Percentiles rank a stretch among this genome's conserved stretches.
These are phyloP conservation scores for Mycosphaerella sp. DNA, from an alignment of 2,329 filamentous ascomycete species.

Conservation along the genomic window DNA sequence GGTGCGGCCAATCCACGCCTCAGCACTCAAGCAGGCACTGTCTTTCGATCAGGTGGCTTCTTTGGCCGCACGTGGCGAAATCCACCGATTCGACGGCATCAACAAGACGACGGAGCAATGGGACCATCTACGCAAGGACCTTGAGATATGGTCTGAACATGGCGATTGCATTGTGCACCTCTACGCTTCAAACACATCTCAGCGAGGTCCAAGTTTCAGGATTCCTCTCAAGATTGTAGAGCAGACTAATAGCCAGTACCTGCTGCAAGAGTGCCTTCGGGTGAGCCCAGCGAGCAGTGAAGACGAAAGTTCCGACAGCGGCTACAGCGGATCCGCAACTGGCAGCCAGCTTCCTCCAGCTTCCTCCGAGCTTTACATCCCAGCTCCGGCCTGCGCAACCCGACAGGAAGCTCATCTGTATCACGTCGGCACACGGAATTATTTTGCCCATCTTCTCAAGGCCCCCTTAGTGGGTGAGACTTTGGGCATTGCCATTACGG, in stretches of 20 bases:
- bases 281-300: conserved; percentile 18
- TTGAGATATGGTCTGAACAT: conserved; percentile 61
- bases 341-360: conserved; percentile 15
- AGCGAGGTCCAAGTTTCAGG: conserved; percentile 61
- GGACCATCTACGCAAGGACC: conserved; percentile 45
- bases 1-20: conserved; percentile 1
- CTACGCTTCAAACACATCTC: conserved; percentile 59
- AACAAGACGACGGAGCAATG: conserved; percentile 15
- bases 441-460: conserved; percentile 64
- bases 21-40: conserved; percentile 1
- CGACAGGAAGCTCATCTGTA: conserved; percentile 54
- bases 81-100: conserved; percentile 18
- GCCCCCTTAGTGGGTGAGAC: conserved; percentile 57
- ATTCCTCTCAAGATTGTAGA: conserved; percentile 56
- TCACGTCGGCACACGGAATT: conserved; percentile 65
- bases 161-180: conserved; percentile 67
- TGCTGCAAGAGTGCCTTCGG: conserved; percentile 48
- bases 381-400: conserved; percentile 52
- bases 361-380: conserved; percentile 59
- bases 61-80: conserved; percentile 5
- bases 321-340: conserved; percentile 23
- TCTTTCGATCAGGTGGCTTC: conserved; percentile 2
- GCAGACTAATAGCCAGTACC: conserved; percentile 52
- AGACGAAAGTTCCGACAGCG: conserved; percentile 28
- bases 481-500: conserved; percentile 58